Percentiles rank a stretch among this genome's conserved stretches.
These are phyloP conservation scores for Trichoderma aggressivum DNA, from an alignment of 2,329 filamentous ascomycete genomes.

Conservation along the genomic window DNA sequence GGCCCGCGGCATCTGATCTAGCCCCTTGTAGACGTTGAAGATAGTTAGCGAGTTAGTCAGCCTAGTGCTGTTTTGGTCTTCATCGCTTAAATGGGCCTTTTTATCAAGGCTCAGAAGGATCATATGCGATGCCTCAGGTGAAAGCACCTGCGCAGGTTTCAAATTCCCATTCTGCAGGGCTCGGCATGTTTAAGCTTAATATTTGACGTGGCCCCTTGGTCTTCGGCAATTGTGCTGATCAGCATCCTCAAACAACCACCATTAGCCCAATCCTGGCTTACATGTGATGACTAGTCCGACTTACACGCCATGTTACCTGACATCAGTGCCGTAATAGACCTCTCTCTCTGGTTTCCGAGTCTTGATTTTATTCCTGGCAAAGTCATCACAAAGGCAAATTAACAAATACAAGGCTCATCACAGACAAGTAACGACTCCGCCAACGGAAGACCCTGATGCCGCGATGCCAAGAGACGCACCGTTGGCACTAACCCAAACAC, in stretches of 20 bases:
- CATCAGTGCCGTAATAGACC: not conserved
- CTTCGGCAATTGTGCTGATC: not conserved
- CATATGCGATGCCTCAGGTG: not conserved
- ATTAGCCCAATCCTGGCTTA: not conserved
- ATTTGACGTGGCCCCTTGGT: not conserved
- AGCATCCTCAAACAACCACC: not conserved
- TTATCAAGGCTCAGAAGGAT: not conserved
- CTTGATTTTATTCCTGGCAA: not conserved
- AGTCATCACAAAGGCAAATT: not conserved
- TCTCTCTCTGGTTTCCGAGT: not conserved
- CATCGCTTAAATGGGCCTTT: not conserved
- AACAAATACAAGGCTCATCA: not conserved
- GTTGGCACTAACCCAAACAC: constrained; percentile 29
- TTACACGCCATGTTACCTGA: not conserved
- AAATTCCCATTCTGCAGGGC: not conserved
- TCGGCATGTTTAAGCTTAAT: not conserved
- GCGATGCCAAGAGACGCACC: constrained; percentile 31
- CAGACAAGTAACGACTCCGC: not conserved
- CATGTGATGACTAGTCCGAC: not conserved
- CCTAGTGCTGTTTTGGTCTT: not conserved
- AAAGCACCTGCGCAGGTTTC: not conserved
- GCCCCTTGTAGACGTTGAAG: not conserved
- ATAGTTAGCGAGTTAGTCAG: not conserved
- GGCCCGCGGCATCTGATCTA: not conserved
- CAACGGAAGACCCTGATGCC: constrained; percentile 22